Evolutionary conservation across 345 rosid genomes (phyloP), one percentile per base, ranked within the genome.

Genomic region (Hibiscus trionum): DNA sequence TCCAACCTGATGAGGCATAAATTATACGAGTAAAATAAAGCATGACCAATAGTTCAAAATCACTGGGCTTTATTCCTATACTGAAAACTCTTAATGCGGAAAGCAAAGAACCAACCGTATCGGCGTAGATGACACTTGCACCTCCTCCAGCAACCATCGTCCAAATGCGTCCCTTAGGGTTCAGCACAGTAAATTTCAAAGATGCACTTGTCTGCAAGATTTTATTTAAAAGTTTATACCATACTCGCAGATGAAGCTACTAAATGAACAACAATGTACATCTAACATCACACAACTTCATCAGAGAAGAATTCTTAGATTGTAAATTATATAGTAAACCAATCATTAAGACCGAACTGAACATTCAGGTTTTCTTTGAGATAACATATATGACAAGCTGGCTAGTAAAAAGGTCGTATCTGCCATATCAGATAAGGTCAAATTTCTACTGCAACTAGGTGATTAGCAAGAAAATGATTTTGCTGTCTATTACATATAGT

Each of bases 71-170:
- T 39, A 39, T 15, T 42, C 56, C 35, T 21, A 21, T 21, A 21
- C 24, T 21, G 24, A 21, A 21, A 21, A 21, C 24, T 21, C 24
- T 21, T 21, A 21, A 21, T 21, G 24, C 24, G 24, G 24, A 21
- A 21, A 16, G 62, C 73, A 61, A 3, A 75, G 42, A 76, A 69
- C 89, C 71, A 76, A 93, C 96, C 0, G 96, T 94, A 76, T 90
- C 97, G 0, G 97, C 96, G 78, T 91, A 95, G 81, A 92, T 92
- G 84, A 95, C 99, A 80, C 97, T 92, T 75, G 99, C 99, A 78
- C 99, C 99, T 44, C 99, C 97, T 71, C 99, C 97, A 70, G 97
- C 97, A 7, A 92, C 97, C 97, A 90, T 88, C 47, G 91, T 90
- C 97, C 97, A 91, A 77, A 95, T 95, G 76, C 96, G 70, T 60